A percentile compares a stretch with the other conserved stretches of the same genome.
These are phyloP conservation scores for Fusarium sp. DNA, from an alignment of 2,329 filamentous ascomycete species.

Conservation along the genomic window DNA sequence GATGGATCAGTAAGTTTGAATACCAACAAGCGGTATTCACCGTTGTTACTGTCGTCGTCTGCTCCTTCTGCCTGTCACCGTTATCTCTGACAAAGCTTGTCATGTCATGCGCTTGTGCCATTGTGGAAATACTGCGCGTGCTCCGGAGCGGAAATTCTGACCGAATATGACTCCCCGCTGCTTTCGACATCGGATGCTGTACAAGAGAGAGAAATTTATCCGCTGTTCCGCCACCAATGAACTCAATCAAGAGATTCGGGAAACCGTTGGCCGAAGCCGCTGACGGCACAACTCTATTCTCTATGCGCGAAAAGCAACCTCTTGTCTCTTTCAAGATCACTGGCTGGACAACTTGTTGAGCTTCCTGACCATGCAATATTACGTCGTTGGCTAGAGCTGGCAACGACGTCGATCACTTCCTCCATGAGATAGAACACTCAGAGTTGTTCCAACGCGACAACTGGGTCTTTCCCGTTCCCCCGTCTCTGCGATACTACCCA, in stretches of 20 bases:
- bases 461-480: constrained; percentile 35
- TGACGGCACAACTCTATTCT: constrained; percentile 31
- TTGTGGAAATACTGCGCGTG: constrained; percentile 22
- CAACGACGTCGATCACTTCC: constrained; percentile 45
- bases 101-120: constrained; percentile 10
- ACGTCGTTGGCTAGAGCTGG: constrained; percentile 41
- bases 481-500: constrained; percentile 24
- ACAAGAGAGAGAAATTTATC: neutral
- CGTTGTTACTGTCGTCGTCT: constrained; percentile 11
- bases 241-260: constrained; percentile 23
- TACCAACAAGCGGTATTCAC: constrained; percentile 17
- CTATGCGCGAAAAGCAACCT: constrained; percentile 22
- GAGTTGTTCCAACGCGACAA: constrained; percentile 37
- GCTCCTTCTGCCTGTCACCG: constrained; percentile 1
- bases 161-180: constrained; percentile 15
- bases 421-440: constrained; percentile 25
- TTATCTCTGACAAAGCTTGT: constrained; percentile 17
- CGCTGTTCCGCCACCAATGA: constrained; percentile 29
- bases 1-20: constrained; percentile 26
- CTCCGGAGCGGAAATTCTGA: constrained; percentile 10
- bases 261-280: constrained; percentile 37
- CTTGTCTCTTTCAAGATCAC: constrained; percentile 24
- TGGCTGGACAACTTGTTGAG: constrained; percentile 26
- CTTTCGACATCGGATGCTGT: constrained; percentile 5
- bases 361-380: constrained; percentile 38